These are phyloP conservation scores for Paramecium bursaria DNA, from an alignment of 73 alveolate species.

Conservation along the genomic window DNA sequence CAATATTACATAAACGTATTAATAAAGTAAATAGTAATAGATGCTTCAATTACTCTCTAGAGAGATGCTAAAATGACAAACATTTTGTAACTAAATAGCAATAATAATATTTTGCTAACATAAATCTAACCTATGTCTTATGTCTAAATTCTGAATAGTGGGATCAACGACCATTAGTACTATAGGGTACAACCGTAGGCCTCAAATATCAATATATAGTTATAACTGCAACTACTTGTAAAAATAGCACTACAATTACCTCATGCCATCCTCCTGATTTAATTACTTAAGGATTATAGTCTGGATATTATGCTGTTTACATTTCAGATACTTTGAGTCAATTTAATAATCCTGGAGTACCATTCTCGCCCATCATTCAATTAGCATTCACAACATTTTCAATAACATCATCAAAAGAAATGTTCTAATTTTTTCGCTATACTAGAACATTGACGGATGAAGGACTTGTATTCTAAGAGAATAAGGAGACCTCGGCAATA, in stretches of 20 bases:
- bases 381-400: slow-evolving; percentile 10
- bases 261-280: slow-evolving; percentile 1
- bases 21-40: neutral
- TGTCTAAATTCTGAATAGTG: slow-evolving; percentile 28
- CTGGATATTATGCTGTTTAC: slow-evolving; percentile 28
- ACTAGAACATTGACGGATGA: neutral
- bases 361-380: slow-evolving; percentile 9
- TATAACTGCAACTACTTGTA: neutral
- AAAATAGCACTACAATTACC: neutral
- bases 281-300: neutral
- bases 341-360: slow-evolving; percentile 15
- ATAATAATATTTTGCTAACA: neutral
- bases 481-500: neutral
- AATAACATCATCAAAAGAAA: slow-evolving; percentile 1
- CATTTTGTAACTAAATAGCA: slow-evolving; percentile 30
- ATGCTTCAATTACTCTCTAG: slow-evolving; percentile 23
- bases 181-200: slow-evolving; percentile 9
- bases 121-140: slow-evolving; percentile 2
- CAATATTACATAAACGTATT: too few species aligned
- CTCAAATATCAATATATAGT: neutral
- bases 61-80: slow-evolving; percentile 44
- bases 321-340: slow-evolving; percentile 4
- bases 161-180: slow-evolving; percentile 22
- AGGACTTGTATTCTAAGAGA: neutral
- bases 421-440: neutral